Percentiles rank a stretch among this genome's conserved stretches.
phyloP scores from a whole-genome alignment of 1,284 basidiomycete genomes.

The Microbotryomycetes sp. region DNA sequence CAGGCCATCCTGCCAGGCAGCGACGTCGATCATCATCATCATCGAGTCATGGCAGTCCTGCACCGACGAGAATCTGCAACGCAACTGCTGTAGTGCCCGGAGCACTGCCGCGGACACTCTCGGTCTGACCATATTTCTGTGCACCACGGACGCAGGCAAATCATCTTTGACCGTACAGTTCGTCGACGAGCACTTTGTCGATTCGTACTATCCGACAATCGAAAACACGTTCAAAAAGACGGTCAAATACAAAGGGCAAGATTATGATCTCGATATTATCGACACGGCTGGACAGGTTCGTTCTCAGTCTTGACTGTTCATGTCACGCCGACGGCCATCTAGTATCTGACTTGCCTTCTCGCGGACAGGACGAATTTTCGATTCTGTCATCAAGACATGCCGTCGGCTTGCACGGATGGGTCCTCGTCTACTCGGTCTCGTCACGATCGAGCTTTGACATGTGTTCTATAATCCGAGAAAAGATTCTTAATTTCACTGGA shows the following conservation, averaged over 20 bases:
- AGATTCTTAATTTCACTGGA: slow-evolving; percentile 92
- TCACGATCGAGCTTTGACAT: slow-evolving; percentile 91
- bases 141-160: slow-evolving; percentile 59
- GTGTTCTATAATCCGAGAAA: slow-evolving; percentile 91
- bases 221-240: slow-evolving; percentile 81
- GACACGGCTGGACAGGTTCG: slow-evolving; percentile 83
- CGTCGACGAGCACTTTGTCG: slow-evolving; percentile 56
- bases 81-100: too few relatives aligned
- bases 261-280: slow-evolving; percentile 94
- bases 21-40: too few relatives aligned
- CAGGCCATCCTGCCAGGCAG: too few relatives aligned
- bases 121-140: too few relatives aligned
- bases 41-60: too few relatives aligned
- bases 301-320: background rate
- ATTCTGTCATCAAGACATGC: slow-evolving; percentile 45
- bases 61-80: too few relatives aligned
- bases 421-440: slow-evolving; percentile 90
- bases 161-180: slow-evolving; percentile 68
- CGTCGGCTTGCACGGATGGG: slow-evolving; percentile 48
- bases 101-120: too few relatives aligned
- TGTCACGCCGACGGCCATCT: background rate
- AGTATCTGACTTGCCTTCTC: background rate
- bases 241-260: slow-evolving; percentile 71
- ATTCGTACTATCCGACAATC: slow-evolving; percentile 90
- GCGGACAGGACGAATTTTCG: slow-evolving; percentile 75